phyloP scores from a whole-genome alignment of 2,329 filamentous ascomycete genomes.

The Neonectria magnoliae region DNA sequence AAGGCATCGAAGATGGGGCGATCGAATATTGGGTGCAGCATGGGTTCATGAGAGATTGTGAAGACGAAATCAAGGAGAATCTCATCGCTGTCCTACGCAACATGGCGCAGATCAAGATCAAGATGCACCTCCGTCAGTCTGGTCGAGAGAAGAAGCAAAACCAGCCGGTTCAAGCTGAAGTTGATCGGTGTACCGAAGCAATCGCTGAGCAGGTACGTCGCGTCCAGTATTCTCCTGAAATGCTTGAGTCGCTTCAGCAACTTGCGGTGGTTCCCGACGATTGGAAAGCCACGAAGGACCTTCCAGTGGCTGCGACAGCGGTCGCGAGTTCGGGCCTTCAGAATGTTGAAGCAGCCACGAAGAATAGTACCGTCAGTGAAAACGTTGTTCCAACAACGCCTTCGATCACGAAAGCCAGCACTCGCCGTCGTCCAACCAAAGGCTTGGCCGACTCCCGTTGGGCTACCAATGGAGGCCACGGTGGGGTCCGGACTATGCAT shows the following conservation, averaged over 20 bases:
- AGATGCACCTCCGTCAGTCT: conserved; percentile 16
- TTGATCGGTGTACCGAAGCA: not conserved
- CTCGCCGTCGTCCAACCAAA: not conserved
- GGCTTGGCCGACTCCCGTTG: conserved; percentile 33
- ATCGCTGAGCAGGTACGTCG: conserved; percentile 2
- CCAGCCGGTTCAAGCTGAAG: not conserved
- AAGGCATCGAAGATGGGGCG: conserved; percentile 40
- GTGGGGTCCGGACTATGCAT: too few species aligned
- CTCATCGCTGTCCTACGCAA: conserved; percentile 35
- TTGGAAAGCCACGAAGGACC: conserved; percentile 11
- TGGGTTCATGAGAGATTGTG: conserved; percentile 35
- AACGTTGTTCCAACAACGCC: not conserved
- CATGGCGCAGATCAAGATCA: conserved; percentile 37
- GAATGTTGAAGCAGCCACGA: not conserved
- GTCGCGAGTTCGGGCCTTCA: not conserved
- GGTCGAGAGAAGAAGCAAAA: not conserved
- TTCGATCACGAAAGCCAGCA: not conserved
- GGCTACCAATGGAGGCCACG: conserved; percentile 4
- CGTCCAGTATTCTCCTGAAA: conserved; percentile 26
- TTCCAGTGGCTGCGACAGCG: conserved; percentile 1
- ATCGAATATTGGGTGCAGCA: conserved; percentile 40
- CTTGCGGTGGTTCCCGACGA: conserved; percentile 11
- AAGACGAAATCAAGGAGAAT: conserved; percentile 37
- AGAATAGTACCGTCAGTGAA: not conserved
- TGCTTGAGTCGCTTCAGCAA: conserved; percentile 15